A percentile compares a stretch with the other conserved stretches of the same genome.
Conservation (phyloP, 306 rosid genomes). For the Malus domestica region DNA sequence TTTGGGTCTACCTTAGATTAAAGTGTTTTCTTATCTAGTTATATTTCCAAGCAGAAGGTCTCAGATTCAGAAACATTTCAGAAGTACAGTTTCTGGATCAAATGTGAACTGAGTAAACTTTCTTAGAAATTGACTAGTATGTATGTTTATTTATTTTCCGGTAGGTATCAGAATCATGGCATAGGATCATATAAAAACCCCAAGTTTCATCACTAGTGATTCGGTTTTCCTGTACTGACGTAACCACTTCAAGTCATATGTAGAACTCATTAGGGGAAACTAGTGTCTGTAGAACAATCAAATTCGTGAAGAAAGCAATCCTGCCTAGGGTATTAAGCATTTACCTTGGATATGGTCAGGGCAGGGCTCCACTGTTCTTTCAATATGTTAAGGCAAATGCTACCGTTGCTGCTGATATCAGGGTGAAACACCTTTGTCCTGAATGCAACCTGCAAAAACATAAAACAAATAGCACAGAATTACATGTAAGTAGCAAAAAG, state of each 20-base stretch:
- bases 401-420: conserved; percentile 66
- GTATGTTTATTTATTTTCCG: too few species aligned
- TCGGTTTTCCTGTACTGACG: background rate
- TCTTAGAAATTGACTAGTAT: too few species aligned
- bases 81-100: too few species aligned
- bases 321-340: background rate
- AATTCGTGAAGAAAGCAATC: background rate
- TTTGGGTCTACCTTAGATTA: too few species aligned
- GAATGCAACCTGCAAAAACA: conserved; percentile 51
- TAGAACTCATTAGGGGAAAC: background rate
- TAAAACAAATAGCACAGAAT: background rate
- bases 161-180: background rate
- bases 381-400: conserved; percentile 71
- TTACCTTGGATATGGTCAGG: conserved; percentile 66
- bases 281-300: background rate
- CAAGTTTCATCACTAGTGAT: background rate
- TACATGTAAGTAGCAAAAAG: background rate
- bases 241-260: background rate
- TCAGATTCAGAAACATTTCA: too few species aligned
- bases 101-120: too few species aligned
- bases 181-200: background rate
- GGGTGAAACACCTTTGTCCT: conserved; percentile 71
- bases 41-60: too few species aligned
- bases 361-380: conserved; percentile 86
- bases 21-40: too few species aligned